phyloP scores from a whole-genome alignment of 768 basidiomycete species.

The Tricholoma sp. region DNA sequence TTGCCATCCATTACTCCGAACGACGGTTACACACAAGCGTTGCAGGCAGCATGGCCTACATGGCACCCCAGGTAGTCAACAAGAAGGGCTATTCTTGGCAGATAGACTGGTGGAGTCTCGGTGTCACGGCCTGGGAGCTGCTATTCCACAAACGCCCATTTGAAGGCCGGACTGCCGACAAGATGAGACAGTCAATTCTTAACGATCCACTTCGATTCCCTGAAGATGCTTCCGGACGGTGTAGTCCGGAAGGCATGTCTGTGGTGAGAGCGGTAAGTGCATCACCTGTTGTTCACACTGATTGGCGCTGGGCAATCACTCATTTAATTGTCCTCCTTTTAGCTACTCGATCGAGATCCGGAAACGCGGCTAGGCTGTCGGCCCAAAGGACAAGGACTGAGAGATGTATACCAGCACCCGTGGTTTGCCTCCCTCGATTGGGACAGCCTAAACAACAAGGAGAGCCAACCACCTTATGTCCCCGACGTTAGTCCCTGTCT shows the following conservation, averaged over 20 bases:
- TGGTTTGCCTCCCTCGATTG: slow-evolving; percentile 87
- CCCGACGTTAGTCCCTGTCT: slow-evolving; percentile 70
- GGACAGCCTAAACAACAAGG: slow-evolving; percentile 68
- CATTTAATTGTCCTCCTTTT: slow-evolving; percentile 7
- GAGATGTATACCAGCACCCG: slow-evolving; percentile 74
- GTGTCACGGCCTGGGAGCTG: slow-evolving; percentile 88
- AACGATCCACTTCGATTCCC: slow-evolving; percentile 79
- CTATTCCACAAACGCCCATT: slow-evolving; percentile 81
- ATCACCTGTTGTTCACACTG: not conserved
- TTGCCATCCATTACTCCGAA: slow-evolving; percentile 96
- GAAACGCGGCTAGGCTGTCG: slow-evolving; percentile 78
- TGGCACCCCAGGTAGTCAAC: slow-evolving; percentile 95
- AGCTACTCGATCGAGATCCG: slow-evolving; percentile 86
- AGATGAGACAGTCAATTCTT: slow-evolving; percentile 82
- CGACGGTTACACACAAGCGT: slow-evolving; percentile 85
- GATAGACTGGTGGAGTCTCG: slow-evolving; percentile 96
- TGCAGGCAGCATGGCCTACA: slow-evolving; percentile 98
- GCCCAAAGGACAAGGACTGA: slow-evolving; percentile 61
- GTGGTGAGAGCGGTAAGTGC: slow-evolving; percentile 62
- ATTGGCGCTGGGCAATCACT: slow-evolving; percentile 11
- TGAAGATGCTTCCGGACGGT: slow-evolving; percentile 53
- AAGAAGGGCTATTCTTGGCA: slow-evolving; percentile 91
- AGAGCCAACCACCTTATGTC: slow-evolving; percentile 75
- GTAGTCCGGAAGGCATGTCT: slow-evolving; percentile 60
- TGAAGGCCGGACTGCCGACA: slow-evolving; percentile 84